A percentile compares a stretch with the other conserved stretches of the same genome.
Evolutionary conservation across 2,329 filamentous ascomycete genomes (phyloP).

Genomic region (Cytospora paraplurivora): DNA sequence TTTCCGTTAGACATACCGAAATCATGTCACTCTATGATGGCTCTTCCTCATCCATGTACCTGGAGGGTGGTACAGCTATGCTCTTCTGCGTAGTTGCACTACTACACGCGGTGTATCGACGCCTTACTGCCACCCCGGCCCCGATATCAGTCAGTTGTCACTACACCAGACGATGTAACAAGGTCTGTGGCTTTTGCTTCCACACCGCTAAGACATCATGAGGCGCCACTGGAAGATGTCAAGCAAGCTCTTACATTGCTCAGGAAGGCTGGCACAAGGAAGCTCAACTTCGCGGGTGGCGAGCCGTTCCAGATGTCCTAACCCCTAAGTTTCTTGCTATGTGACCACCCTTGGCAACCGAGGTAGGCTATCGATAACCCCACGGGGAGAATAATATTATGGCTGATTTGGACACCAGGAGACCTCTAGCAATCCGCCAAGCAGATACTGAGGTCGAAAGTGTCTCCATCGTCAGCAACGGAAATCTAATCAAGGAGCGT

Average conservation of each 20-base stretch:
- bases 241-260: conserved; percentile 50
- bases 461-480: conserved; percentile 57
- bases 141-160: conserved; percentile 31
- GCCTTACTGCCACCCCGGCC: not conserved
- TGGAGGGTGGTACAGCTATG: not conserved
- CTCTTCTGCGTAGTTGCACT: not conserved
- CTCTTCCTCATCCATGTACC: not conserved
- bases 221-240: conserved; percentile 43
- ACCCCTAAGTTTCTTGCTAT: conserved; percentile 39
- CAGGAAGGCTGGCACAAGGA: conserved; percentile 41
- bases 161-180: conserved; percentile 30
- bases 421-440: conserved; percentile 52
- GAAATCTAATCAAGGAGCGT: conserved; percentile 46
- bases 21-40: not conserved
- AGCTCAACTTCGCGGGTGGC: conserved; percentile 36
- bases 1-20: not conserved
- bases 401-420: not conserved
- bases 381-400: not conserved
- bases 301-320: conserved; percentile 42
- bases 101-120: not conserved
- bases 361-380: no score
- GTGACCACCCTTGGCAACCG: not conserved
- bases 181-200: conserved; percentile 56
- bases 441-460: conserved; percentile 48
- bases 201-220: conserved; percentile 54